Conservation (phyloP, 2,329 filamentous ascomycete species). For the Phoma sp. region DNA sequence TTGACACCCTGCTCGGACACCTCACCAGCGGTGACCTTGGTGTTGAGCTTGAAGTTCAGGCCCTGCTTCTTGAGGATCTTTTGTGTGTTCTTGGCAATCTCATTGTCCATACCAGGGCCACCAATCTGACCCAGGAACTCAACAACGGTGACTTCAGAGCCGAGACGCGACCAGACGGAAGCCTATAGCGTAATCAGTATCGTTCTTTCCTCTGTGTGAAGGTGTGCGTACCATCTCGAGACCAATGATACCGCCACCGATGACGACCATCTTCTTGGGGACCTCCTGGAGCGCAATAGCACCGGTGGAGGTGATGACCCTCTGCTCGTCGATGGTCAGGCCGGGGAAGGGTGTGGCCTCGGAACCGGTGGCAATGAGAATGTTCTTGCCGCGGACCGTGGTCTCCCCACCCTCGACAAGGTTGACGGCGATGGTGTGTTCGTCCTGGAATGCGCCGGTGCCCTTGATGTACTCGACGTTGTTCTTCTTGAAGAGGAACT, state of each 20-base stretch:
- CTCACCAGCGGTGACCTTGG: slow-evolving; percentile 90
- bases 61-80: slow-evolving; percentile 97
- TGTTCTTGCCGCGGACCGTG: slow-evolving; percentile 89
- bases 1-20: slow-evolving; percentile 77
- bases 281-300: slow-evolving; percentile 89
- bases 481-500: slow-evolving; percentile 99
- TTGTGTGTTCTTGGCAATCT: slow-evolving; percentile 89
- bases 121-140: slow-evolving; percentile 97
- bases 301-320: slow-evolving; percentile 94
- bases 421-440: slow-evolving; percentile 90
- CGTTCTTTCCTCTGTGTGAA: neutral
- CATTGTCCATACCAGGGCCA: slow-evolving; percentile 94
- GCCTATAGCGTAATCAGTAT: slow-evolving; percentile 52
- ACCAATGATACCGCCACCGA: slow-evolving; percentile 97
- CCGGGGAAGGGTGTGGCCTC: slow-evolving; percentile 97
- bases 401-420: slow-evolving; percentile 92
- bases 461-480: slow-evolving; percentile 98
- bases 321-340: slow-evolving; percentile 95
- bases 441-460: slow-evolving; percentile 82
- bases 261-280: slow-evolving; percentile 95
- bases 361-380: slow-evolving; percentile 94
- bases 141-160: slow-evolving; percentile 93
- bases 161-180: slow-evolving; percentile 95
- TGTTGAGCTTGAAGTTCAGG: slow-evolving; percentile 97
- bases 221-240: slow-evolving; percentile 79